phyloP scores from a whole-genome alignment of 2,329 filamentous ascomycete genomes.

The Aspergillus brunneoviolaceus region DNA sequence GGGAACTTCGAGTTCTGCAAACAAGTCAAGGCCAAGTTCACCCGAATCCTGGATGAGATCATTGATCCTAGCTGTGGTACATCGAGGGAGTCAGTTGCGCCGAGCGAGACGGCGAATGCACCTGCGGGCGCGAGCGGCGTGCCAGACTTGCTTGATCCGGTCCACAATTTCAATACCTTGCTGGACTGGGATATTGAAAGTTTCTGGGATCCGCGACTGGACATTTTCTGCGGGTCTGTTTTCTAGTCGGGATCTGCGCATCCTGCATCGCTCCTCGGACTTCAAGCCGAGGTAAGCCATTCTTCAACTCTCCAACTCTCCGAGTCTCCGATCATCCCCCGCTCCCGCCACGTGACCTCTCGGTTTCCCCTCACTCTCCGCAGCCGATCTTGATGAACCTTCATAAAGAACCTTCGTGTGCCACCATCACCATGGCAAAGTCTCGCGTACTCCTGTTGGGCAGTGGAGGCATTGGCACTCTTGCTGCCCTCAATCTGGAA shows the following conservation, averaged over 20 bases:
- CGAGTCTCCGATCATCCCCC: too few relatives aligned
- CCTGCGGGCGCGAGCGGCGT: neutral
- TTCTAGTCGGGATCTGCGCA: neutral
- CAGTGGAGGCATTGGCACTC: conserved; percentile 57
- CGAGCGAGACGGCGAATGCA: neutral
- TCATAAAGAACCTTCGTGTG: too few relatives aligned
- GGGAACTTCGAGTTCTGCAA: conserved; percentile 3
- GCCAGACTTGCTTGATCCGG: neutral
- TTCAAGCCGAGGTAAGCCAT: too few relatives aligned
- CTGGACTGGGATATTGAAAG: neutral
- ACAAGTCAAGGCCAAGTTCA: conserved; percentile 2
- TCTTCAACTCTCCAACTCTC: too few relatives aligned
- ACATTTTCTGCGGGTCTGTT: neutral
- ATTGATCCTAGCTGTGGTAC: neutral
- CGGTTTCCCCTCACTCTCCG: neutral
- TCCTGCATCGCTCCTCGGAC: too few relatives aligned
- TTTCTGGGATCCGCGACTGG: neutral
- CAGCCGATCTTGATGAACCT: neutral
- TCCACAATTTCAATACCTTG: neutral
- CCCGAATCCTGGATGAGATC: conserved; percentile 3
- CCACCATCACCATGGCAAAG: conserved; percentile 21
- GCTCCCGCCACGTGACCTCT: too few relatives aligned
- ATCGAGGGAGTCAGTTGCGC: neutral
- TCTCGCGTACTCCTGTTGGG: conserved; percentile 55
- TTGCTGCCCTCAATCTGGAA: conserved; percentile 57